phyloP scores from a whole-genome alignment of 2,329 filamentous ascomycete genomes.

The Aureobasidium musti region DNA sequence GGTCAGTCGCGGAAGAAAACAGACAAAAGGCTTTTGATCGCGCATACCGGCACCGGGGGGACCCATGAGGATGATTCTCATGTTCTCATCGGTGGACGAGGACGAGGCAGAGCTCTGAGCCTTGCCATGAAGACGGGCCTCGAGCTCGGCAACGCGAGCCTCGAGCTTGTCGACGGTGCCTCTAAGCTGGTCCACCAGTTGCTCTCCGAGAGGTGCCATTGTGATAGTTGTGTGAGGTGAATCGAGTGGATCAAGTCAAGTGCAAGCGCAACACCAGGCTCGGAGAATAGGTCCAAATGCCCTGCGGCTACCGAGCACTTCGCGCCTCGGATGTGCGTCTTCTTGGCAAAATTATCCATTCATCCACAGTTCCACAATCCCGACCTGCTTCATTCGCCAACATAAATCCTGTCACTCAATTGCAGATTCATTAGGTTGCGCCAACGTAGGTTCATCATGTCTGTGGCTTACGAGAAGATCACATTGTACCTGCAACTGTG shows the following conservation, averaged over 20 bases:
- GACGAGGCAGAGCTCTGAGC: slow-evolving; percentile 48
- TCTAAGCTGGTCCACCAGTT: slow-evolving; percentile 77
- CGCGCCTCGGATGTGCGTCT: slow-evolving; percentile 22
- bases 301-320: neutral
- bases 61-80: slow-evolving; percentile 97
- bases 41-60: slow-evolving; percentile 90
- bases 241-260: slow-evolving; percentile 5
- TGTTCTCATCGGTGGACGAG: slow-evolving; percentile 56
- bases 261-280: slow-evolving; percentile 1
- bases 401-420: neutral
- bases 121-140: slow-evolving; percentile 63
- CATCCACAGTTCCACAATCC: slow-evolving; percentile 17
- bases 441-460: too few species aligned
- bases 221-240: slow-evolving; percentile 38
- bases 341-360: slow-evolving; percentile 22
- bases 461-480: too few species aligned
- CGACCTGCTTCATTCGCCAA: neutral
- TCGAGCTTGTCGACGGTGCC: slow-evolving; percentile 82
- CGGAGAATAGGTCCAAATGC: slow-evolving; percentile 12
- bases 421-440: neutral
- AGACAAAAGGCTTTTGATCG: slow-evolving; percentile 13
- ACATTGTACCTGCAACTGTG: too few species aligned
- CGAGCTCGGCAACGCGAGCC: slow-evolving; percentile 80
- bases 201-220: slow-evolving; percentile 88
- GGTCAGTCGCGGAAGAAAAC: slow-evolving; percentile 2